Evolutionary conservation across 805 yeast species (phyloP).

Genomic region (Candida endomychidarum): DNA sequence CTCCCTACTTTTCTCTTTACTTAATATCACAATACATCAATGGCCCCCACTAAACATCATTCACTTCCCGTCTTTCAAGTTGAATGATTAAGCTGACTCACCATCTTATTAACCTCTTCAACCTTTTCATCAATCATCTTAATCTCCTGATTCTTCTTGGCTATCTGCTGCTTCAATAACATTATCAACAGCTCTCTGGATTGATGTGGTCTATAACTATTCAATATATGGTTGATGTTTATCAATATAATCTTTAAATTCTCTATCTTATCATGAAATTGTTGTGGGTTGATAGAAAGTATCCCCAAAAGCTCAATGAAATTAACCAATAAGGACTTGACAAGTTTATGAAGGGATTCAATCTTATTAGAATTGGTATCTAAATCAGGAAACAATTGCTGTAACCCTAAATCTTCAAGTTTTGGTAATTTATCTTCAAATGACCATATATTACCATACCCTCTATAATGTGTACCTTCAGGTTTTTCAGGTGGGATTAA

Average conservation of each 20-base stretch:
- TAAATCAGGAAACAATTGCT: slow-evolving; percentile 57
- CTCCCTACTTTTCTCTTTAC: too few species aligned
- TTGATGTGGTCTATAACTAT: slow-evolving; percentile 94
- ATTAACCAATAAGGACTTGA: slow-evolving; percentile 75
- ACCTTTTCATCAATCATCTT: slow-evolving; percentile 42
- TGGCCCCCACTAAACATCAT: too few species aligned
- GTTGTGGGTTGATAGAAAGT: slow-evolving; percentile 69
- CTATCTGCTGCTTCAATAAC: slow-evolving; percentile 69
- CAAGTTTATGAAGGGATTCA: slow-evolving; percentile 72
- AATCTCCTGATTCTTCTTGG: slow-evolving; percentile 57
- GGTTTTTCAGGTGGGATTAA: slow-evolving; percentile 68
- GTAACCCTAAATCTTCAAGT: slow-evolving; percentile 72
- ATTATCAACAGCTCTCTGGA: slow-evolving; percentile 85
- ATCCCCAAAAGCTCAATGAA: slow-evolving; percentile 82
- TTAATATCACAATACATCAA: too few species aligned
- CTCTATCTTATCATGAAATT: slow-evolving; percentile 62
- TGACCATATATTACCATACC: slow-evolving; percentile 92
- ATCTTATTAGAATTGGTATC: slow-evolving; percentile 50
- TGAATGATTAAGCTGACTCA: too few species aligned
- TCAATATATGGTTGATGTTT: slow-evolving; percentile 87
- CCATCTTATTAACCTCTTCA: slow-evolving; percentile 35
- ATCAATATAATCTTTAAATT: slow-evolving; percentile 76
- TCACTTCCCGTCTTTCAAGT: too few species aligned
- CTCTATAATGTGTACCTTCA: slow-evolving; percentile 64
- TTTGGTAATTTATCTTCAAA: slow-evolving; percentile 74